phyloP scores from a whole-genome alignment of 306 rosid species.

The Castanospermum australe region DNA sequence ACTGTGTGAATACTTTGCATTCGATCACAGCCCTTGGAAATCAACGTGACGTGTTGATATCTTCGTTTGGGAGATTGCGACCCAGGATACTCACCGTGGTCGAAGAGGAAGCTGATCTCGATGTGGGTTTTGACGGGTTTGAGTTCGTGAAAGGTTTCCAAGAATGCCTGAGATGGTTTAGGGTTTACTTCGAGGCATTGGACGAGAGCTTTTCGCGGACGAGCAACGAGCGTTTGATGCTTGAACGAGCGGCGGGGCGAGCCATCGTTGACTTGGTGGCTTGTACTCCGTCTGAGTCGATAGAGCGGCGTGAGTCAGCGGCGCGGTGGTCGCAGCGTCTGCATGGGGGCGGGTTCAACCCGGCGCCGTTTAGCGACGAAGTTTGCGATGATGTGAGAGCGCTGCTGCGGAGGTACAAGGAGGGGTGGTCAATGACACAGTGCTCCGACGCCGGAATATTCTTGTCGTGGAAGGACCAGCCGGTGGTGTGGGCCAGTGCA shows the following conservation, averaged over 20 bases:
- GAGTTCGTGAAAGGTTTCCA: conserved; percentile 75
- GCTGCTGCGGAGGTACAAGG: conserved; percentile 80
- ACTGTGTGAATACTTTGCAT: conserved; percentile 69
- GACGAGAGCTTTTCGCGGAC: conserved; percentile 77
- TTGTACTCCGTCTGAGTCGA: conserved; percentile 48
- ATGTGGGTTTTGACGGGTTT: conserved; percentile 65
- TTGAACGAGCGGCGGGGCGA: conserved; percentile 79
- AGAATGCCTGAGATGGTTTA: conserved; percentile 91
- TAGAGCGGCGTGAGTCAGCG: conserved; percentile 76
- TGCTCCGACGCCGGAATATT: conserved; percentile 75
- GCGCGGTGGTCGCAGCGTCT: conserved; percentile 68
- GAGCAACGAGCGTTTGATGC: conserved; percentile 71
- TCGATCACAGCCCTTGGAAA: conserved; percentile 44
- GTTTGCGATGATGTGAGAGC: conserved; percentile 88
- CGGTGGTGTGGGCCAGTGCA: conserved; percentile 98
- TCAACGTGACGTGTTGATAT: conserved; percentile 56
- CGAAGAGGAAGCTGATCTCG: conserved; percentile 89
- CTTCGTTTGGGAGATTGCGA: conserved; percentile 46
- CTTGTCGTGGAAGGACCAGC: conserved; percentile 80
- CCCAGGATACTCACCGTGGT: conserved; percentile 81
- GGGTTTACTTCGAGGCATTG: conserved; percentile 87
- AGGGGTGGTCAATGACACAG: conserved; percentile 86
- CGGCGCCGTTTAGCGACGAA: conserved; percentile 78
- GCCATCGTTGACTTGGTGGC: conserved; percentile 84
- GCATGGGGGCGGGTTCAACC: conserved; percentile 61